Evolutionary conservation across 345 rosid genomes (phyloP).

Genomic region (Boechera retrofracta): DNA sequence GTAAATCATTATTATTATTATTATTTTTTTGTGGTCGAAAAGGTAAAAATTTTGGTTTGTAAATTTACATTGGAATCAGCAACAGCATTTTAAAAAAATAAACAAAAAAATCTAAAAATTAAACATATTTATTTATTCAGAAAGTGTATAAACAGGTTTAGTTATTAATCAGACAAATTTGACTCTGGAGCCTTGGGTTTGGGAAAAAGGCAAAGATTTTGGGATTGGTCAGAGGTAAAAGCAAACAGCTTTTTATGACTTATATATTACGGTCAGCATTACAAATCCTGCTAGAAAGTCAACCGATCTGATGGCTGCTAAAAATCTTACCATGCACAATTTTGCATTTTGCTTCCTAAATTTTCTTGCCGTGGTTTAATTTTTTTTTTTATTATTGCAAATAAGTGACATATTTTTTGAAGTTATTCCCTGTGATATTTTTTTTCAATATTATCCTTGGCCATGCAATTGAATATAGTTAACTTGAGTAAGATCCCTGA

Average conservation of each 20-base stretch:
- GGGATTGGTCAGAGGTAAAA: slow-evolving; percentile 26
- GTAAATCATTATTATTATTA: too few relatives aligned
- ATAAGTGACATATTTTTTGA: not conserved
- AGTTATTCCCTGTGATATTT: too few relatives aligned
- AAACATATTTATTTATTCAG: not conserved
- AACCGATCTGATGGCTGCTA: slow-evolving; percentile 38
- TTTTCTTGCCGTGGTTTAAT: not conserved
- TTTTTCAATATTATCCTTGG: not conserved
- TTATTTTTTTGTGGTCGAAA: too few relatives aligned
- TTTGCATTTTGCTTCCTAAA: not conserved
- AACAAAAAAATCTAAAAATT: too few relatives aligned
- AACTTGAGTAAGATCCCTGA: not conserved
- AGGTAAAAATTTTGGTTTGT: too few relatives aligned
- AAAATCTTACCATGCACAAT: slow-evolving; percentile 7
- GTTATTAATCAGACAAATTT: slow-evolving; percentile 2
- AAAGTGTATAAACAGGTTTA: not conserved
- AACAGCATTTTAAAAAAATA: not conserved
- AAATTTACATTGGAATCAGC: not conserved
- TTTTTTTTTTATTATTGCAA: not conserved
- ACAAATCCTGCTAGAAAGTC: not conserved
- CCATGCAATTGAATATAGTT: slow-evolving; percentile 15
- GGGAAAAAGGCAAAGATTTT: slow-evolving; percentile 16
- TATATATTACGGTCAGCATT: slow-evolving; percentile 29
- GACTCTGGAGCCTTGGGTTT: slow-evolving; percentile 27
- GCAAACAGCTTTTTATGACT: slow-evolving; percentile 27